Evolutionary conservation across 805 yeast genomes (phyloP).

Genomic region (Kockiozyma suomiensis): DNA sequence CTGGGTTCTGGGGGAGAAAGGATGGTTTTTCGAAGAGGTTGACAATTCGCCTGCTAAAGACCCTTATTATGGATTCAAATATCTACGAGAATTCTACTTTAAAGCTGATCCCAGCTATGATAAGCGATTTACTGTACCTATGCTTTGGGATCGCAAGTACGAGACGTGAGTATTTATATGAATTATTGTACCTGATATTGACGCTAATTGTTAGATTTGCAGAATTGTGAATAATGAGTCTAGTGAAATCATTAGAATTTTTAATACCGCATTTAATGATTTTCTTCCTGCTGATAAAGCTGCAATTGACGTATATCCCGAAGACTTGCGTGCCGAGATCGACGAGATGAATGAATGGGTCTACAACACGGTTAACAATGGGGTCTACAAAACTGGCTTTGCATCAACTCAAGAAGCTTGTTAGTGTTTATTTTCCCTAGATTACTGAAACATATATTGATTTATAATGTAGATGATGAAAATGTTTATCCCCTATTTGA

Average conservation of each 20-base stretch:
- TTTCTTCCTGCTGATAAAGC: constrained; percentile 47
- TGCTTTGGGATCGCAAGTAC: constrained; percentile 84
- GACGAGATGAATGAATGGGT: constrained; percentile 81
- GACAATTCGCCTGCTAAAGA: constrained; percentile 54
- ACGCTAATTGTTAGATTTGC: not conserved
- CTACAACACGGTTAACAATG: constrained; percentile 83
- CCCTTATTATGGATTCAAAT: constrained; percentile 56
- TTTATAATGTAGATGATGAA: constrained; percentile 51
- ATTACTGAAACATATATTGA: not conserved
- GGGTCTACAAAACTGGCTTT: constrained; percentile 91
- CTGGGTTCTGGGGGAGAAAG: constrained; percentile 78
- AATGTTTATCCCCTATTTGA: constrained; percentile 66
- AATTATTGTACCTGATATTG: not conserved
- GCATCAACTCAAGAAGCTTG: constrained; percentile 83
- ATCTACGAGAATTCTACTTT: constrained; percentile 71
- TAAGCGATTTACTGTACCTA: constrained; percentile 90
- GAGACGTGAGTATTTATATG: constrained; percentile 48
- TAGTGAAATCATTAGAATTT: constrained; percentile 77
- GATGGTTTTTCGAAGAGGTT: constrained; percentile 70
- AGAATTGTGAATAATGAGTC: constrained; percentile 87
- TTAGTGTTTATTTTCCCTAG: too few relatives aligned
- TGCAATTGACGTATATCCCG: constrained; percentile 66
- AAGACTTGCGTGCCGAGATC: constrained; percentile 54
- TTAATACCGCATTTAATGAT: constrained; percentile 69
- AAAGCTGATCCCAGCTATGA: constrained; percentile 72